These are phyloP conservation scores for Dichotomopilus funicola DNA, from an alignment of 2,329 filamentous ascomycete species.

Conservation along the genomic window DNA sequence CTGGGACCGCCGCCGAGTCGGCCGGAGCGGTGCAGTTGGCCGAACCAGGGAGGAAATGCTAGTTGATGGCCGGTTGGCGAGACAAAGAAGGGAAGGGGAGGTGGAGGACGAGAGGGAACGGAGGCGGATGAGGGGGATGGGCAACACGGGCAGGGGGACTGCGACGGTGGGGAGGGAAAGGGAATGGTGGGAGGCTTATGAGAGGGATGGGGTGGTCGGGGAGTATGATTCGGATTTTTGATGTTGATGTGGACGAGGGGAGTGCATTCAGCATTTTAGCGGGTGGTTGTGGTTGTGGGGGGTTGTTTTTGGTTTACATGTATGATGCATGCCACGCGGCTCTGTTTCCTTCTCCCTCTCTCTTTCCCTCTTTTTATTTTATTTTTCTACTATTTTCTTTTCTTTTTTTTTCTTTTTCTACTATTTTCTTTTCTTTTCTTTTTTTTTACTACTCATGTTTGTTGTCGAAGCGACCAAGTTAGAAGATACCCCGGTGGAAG, in stretches of 20 bases:
- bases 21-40: slow-evolving; percentile 28
- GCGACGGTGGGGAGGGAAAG: background rate
- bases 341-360: background rate
- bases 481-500: too few species aligned
- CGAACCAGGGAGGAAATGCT: slow-evolving; percentile 48
- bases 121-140: background rate
- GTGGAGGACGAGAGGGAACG: slow-evolving; percentile 29
- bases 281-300: background rate
- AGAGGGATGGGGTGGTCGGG: slow-evolving; percentile 21
- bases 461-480: too few species aligned
- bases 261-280: background rate
- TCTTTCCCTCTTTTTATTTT: too few species aligned
- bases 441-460: too few species aligned
- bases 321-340: background rate
- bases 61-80: slow-evolving; percentile 43
- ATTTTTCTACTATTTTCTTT: too few species aligned
- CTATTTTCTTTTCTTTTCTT: too few species aligned
- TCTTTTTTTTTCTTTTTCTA: too few species aligned
- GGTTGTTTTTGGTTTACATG: background rate
- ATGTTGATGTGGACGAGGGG: slow-evolving; percentile 1
- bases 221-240: background rate
- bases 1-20: slow-evolving; percentile 3
- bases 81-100: slow-evolving; percentile 43
- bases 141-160: background rate
- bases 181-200: slow-evolving; percentile 35